Conservation (phyloP, 192 early-diverging fungal genomes). For the Rhizophlyctis rosea region DNA sequence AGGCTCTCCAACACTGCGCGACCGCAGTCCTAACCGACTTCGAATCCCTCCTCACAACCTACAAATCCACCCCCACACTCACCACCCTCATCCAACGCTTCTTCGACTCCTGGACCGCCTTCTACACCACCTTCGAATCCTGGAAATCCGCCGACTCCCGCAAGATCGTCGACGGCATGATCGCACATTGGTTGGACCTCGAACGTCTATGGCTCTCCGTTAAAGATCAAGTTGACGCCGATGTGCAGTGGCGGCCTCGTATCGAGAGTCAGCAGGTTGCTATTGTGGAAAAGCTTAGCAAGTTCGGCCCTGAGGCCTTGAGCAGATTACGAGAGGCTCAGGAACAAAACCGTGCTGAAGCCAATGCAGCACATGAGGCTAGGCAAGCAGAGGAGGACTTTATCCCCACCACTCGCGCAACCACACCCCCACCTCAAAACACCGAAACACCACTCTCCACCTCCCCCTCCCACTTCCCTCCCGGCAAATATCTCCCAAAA, state of each 20-base stretch:
- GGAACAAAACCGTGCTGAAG: no score
- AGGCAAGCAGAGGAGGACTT: conserved; percentile 16
- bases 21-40: conserved; percentile 32
- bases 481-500: no score
- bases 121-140: conserved; percentile 60
- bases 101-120: conserved; percentile 53
- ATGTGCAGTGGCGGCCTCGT: conserved; percentile 54
- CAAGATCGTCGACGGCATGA: conserved; percentile 58
- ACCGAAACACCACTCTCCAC: no score
- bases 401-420: background rate
- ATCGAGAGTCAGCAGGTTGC: conserved; percentile 61
- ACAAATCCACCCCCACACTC: background rate
- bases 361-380: background rate
- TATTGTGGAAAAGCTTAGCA: conserved; percentile 37
- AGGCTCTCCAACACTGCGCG: conserved; percentile 35
- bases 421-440: background rate
- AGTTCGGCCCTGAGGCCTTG: conserved; percentile 50
- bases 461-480: no score
- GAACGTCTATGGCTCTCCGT: conserved; percentile 63
- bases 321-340: conserved; percentile 30
- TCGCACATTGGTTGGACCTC: conserved; percentile 67
- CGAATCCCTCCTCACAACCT: conserved; percentile 32
- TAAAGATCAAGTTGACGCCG: conserved; percentile 46
- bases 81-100: conserved; percentile 34
- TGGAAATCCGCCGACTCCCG: conserved; percentile 70